Evolutionary conservation across 208 protist genomes (phyloP), one percentile per base, ranked within the genome.

Genomic region (Spongospora subterranea): DNA sequence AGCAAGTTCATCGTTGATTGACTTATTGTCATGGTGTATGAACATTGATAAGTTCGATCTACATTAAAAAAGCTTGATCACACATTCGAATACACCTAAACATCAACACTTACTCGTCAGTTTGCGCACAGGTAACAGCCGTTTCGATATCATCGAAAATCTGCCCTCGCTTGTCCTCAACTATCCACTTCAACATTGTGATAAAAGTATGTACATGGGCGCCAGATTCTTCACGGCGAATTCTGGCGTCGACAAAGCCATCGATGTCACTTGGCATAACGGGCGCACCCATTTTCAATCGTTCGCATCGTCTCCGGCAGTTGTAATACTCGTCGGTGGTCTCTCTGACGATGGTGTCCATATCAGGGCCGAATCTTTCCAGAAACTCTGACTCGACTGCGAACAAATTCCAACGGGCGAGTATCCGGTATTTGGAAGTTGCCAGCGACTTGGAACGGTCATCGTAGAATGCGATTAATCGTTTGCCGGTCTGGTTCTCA

Each of bases 31-130:
- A 40, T 13, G n/a, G n/a, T 45, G 35, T 20, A 82, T 6, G n/a
- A 82, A 45, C 71, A 82, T 82, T 6, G 71, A 43, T 35, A n/a
- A 20, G 71, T 43, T 82, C 13, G 71, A 60, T 60, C 50, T 60
- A 60, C 13, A 60, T 24, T 60, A 6, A 60, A 60, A 60, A 60
- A 60, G 24, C 6, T 60, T 6, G 24, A 60, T 60, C 24, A 24
- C 50, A 60, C 24, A 24, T n/a, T n/a, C n/a, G n/a, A n/a, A n/a
- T n/a, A n/a, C n/a, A n/a, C n/a, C 13, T 60, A 60, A 29, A 6
- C 50, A 60, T 60, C 50, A 60, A 60, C 24, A 24, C 50, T 29
- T 60, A 45, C 71, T 82, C 71, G 6, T 43, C 17, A 82, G 13
- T 20, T 35, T 82, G 11, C n/a, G 71, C 6, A 43, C 35, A 20